These are phyloP conservation scores for Uronychia binucleata DNA, from an alignment of 73 alveolate species.

Conservation along the genomic window DNA sequence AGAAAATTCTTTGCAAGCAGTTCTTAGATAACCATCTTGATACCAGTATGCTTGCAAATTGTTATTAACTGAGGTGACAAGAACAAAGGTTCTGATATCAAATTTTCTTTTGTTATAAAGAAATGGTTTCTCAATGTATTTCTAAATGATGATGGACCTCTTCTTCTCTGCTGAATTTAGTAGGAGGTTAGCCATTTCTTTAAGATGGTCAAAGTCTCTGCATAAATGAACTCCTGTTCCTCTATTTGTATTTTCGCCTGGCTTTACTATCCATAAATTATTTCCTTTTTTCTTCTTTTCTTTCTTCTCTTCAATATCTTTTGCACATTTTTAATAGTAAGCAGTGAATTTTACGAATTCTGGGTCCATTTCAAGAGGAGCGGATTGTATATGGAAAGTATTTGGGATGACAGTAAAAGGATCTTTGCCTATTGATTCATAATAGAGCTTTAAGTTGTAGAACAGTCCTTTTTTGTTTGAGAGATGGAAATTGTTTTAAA, in stretches of 20 bases:
- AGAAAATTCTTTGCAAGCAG: conserved; percentile 59
- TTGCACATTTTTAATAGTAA: too few species aligned
- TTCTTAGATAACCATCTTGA: conserved; percentile 71
- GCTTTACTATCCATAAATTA: conserved; percentile 84
- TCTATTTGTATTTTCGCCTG: conserved; percentile 75
- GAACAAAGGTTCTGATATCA: conserved; percentile 66
- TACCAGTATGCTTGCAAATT: conserved; percentile 57
- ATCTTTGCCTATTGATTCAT: too few species aligned
- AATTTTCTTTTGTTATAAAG: conserved; percentile 69
- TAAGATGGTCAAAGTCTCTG: conserved; percentile 36
- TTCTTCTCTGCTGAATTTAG: too few species aligned
- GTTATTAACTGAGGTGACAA: conserved; percentile 52
- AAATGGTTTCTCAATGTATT: conserved; percentile 71
- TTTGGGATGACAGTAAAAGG: too few species aligned
- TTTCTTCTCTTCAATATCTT: conserved; percentile 7
- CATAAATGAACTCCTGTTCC: conserved; percentile 67
- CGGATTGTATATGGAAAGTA: too few species aligned
- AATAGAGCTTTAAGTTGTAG: too few species aligned
- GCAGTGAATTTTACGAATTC: too few species aligned
- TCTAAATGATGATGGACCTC: conserved; percentile 52
- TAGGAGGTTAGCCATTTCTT: neutral
- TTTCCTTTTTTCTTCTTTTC: neutral
- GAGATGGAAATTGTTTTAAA: too few species aligned
- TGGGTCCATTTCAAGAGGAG: too few species aligned
- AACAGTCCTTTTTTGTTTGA: too few species aligned